Evolutionary conservation across 2,329 filamentous ascomycete genomes (phyloP), one percentile per base, ranked within the genome.

Genomic region (Monilinia fructicola): DNA sequence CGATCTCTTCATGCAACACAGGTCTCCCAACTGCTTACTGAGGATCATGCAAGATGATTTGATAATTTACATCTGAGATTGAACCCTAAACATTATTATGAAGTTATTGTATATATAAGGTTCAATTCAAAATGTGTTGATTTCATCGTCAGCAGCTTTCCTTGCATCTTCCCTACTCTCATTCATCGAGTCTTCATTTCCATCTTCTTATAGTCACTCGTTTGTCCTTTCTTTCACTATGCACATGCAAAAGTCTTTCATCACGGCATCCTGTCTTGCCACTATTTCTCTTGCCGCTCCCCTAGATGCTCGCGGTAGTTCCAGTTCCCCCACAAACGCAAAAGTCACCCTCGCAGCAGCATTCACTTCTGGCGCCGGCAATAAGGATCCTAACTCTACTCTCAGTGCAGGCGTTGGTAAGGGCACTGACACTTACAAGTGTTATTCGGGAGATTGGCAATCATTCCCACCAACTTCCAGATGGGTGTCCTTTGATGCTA

Each of bases 361-460:
- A 21, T 69, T 69, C 42, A 66, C 44, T 35, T 68, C 38, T 16
- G 69, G 67, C n/a, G 69, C 65, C 21, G 67, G 65, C 35, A 68
- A 65, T 52, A 58, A 64, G 48, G 58, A 69, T 11, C 74, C 74
- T n/a, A 61, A 60, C 4, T 66, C 65, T 31, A 75, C 72, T 46
- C 65, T 65, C 54, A 54, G 12, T 10, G 67, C 28, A 10, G 67
- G 65, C 7, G 26, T 62, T 44, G 68, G 63, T 3, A 60, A 54
- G 54, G 72, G 71, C 14, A 48, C 66, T 23, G 76, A 77, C 60
- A 69, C 31, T 38, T 73, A 74, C 31, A 72, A 56, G 18, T 76
- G 75, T 70, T 78, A 78, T 69, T 71, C 72, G 35, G 74, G 73
- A 21, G 64, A 70, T 55, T 72, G 71, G 44, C 67, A 67, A 21